These are phyloP conservation scores for Podila epicladia DNA, from an alignment of 192 early-diverging fungal species.

Conservation along the genomic window DNA sequence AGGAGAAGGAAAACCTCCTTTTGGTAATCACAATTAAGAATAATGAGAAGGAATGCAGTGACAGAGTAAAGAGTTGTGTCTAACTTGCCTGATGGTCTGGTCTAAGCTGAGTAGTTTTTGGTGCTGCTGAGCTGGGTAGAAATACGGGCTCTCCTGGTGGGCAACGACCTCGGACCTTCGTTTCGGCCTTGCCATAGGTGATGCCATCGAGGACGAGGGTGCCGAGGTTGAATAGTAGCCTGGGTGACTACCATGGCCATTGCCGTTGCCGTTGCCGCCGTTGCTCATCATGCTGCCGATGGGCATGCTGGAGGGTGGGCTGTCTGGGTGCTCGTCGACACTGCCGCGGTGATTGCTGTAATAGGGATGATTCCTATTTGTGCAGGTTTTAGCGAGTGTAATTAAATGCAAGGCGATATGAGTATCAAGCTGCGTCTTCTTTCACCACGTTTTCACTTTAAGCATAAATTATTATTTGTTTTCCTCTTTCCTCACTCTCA, in stretches of 20 bases:
- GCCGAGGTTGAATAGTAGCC: constrained; percentile 24
- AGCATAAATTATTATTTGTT: too few species aligned
- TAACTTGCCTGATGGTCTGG: constrained; percentile 56
- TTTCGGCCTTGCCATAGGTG: background rate
- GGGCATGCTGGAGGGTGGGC: constrained; percentile 27
- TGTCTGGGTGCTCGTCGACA: constrained; percentile 29
- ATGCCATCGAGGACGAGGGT: constrained; percentile 18
- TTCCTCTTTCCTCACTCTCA: background rate
- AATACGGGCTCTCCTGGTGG: constrained; percentile 72
- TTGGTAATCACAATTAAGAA: background rate
- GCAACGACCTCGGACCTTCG: constrained; percentile 50
- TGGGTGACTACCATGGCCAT: background rate
- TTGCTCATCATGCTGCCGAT: constrained; percentile 8
- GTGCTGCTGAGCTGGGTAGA: constrained; percentile 72
- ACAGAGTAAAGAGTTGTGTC: background rate
- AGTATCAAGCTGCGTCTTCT: background rate
- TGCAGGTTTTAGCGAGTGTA: too few species aligned
- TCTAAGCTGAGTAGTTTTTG: constrained; percentile 74
- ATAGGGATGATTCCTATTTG: constrained; percentile 21
- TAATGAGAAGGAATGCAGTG: background rate
- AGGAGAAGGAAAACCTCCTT: background rate
- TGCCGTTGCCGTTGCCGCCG: constrained; percentile 1
- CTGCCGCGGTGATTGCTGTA: constrained; percentile 26
- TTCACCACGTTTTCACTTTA: background rate
- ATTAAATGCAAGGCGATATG: too few species aligned